These are phyloP conservation scores for Solanum hybrid DNA, from an alignment of 305 asterid genomes.

Conservation along the genomic window DNA sequence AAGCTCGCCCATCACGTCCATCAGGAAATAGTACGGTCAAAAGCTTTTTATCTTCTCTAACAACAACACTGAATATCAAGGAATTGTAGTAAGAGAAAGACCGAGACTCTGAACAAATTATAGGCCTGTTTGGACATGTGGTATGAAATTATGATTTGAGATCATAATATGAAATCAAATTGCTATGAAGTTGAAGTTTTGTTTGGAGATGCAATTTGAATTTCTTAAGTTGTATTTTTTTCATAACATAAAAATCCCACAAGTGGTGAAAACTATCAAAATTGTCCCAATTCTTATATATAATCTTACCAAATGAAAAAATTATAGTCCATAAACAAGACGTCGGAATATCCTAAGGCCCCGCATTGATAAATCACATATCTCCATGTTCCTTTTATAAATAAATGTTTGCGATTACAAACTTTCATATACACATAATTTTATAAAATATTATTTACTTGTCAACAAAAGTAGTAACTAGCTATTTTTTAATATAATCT, in stretches of 20 bases:
- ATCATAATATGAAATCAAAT: not conserved
- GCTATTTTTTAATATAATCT: not conserved
- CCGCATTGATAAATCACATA: not conserved
- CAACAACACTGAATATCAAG: slow-evolving; percentile 67
- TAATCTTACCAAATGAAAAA: not conserved
- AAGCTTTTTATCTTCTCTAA: slow-evolving; percentile 95
- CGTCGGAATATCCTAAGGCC: not conserved
- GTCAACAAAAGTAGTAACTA: not conserved
- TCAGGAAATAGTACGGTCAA: slow-evolving; percentile 93
- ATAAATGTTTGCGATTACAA: not conserved
- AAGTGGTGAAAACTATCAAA: not conserved
- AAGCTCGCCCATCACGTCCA: slow-evolving; percentile 98
- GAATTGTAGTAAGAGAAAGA: slow-evolving; percentile 6
- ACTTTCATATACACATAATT: not conserved
- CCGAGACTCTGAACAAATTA: not conserved
- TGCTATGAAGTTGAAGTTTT: not conserved
- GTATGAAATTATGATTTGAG: not conserved
- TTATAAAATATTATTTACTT: not conserved
- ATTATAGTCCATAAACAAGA: not conserved
- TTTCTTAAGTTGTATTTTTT: not conserved
- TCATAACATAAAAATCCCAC: not conserved
- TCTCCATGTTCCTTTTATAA: not conserved
- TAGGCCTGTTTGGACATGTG: not conserved
- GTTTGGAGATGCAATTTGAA: not conserved
- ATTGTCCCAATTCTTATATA: not conserved